Evolutionary conservation across 495 filamentous ascomycete species (phyloP).

Genomic region (Amniculicola lignicola): DNA sequence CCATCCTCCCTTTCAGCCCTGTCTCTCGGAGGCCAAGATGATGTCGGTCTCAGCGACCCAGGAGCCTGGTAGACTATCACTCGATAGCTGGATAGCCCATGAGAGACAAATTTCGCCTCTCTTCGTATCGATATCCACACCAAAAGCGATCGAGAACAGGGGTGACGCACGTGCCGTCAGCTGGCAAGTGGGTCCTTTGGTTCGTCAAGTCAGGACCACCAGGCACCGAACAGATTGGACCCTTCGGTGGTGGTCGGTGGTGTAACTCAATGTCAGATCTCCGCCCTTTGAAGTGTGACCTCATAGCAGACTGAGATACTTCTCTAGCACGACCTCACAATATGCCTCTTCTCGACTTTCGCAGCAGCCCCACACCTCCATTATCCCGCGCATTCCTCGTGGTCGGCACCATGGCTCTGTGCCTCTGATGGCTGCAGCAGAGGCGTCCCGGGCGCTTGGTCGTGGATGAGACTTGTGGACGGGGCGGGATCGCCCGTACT

Average conservation of each 20-base stretch:
- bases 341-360: conserved; percentile 4
- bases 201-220: too few relatives aligned
- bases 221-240: too few relatives aligned
- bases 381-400: not conserved
- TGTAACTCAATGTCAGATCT: too few relatives aligned
- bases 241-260: too few relatives aligned
- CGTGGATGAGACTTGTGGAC: not conserved
- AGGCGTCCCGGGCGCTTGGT: conserved; percentile 10
- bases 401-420: not conserved
- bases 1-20: not conserved
- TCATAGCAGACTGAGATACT: too few relatives aligned
- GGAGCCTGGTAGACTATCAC: not conserved
- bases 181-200: conserved; percentile 5
- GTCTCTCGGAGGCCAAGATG: not conserved
- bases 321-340: too few relatives aligned
- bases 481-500: conserved; percentile 17
- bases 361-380: not conserved
- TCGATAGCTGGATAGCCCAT: not conserved
- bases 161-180: not conserved
- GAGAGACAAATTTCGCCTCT: conserved; percentile 2
- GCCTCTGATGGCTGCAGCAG: conserved; percentile 4
- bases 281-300: too few relatives aligned
- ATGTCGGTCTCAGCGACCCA: not conserved
- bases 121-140: conserved; percentile 1
- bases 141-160: not conserved